A percentile compares a stretch with the other conserved stretches of the same genome.
phyloP scores from a whole-genome alignment of 108 stramenopile genomes.

The Asterionellopsis glacialis region DNA sequence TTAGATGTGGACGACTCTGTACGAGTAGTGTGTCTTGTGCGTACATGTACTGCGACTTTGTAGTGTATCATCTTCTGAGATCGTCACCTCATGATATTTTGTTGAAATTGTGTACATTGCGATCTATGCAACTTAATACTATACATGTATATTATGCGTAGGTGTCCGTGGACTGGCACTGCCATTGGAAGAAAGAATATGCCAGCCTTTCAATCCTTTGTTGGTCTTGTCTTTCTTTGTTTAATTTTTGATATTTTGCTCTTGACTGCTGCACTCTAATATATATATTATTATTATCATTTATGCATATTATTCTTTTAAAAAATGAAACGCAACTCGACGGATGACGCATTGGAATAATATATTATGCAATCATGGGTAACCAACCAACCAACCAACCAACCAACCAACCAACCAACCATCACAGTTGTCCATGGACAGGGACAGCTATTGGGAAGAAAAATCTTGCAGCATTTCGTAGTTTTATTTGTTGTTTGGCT shows the following conservation, averaged over 20 bases:
- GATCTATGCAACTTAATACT: background rate
- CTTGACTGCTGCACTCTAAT: conserved; percentile 31
- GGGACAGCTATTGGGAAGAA: conserved; percentile 78
- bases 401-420: too few species aligned
- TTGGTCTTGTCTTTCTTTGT: conserved; percentile 55
- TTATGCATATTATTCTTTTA: too few species aligned
- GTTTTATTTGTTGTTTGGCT: conserved; percentile 35
- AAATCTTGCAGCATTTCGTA: conserved; percentile 66
- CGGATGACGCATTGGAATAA: too few species aligned
- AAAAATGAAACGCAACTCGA: too few species aligned
- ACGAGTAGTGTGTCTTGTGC: background rate
- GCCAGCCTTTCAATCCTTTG: conserved; percentile 65
- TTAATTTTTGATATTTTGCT: conserved; percentile 52
- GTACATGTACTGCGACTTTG: too few species aligned
- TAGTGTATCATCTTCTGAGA: too few species aligned
- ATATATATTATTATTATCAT: background rate
- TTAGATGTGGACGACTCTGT: background rate
- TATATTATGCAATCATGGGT: too few species aligned
- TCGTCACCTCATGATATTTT: background rate
- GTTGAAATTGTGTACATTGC: background rate
- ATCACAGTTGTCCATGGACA: conserved; percentile 48
- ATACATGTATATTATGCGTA: background rate
- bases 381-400: too few species aligned
- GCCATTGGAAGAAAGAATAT: conserved; percentile 82
- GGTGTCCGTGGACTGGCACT: conserved; percentile 65